These are phyloP conservation scores for Malus orientalis DNA, from an alignment of 306 rosid species.

Conservation along the genomic window DNA sequence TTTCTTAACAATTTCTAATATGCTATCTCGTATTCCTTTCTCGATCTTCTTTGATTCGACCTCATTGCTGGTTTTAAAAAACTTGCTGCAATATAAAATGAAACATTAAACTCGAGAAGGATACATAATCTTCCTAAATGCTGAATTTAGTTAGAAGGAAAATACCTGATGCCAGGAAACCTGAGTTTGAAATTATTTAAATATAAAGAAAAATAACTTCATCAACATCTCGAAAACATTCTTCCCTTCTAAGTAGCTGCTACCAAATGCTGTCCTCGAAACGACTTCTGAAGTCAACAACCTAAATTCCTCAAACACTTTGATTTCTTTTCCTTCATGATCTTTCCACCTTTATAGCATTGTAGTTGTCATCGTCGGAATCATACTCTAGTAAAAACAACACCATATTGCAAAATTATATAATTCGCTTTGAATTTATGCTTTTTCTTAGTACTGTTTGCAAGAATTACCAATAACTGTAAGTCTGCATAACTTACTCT, in stretches of 20 bases:
- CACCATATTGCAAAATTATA: neutral
- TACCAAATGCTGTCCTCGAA: constrained; percentile 14
- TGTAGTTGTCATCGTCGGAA: constrained; percentile 7
- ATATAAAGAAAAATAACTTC: neutral
- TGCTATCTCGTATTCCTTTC: neutral
- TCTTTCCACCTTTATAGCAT: constrained; percentile 20
- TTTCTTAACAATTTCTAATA: constrained; percentile 1
- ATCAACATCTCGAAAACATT: constrained; percentile 11
- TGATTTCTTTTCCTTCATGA: constrained; percentile 15
- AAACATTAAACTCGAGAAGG: neutral
- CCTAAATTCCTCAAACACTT: constrained; percentile 15
- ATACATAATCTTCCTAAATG: neutral
- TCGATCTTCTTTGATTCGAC: constrained; percentile 1
- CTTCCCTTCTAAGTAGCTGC: constrained; percentile 26
- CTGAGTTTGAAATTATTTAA: neutral
- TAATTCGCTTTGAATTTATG: neutral
- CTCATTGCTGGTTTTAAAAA: constrained; percentile 2
- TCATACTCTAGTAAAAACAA: constrained; percentile 1
- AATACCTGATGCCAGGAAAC: constrained; percentile 19
- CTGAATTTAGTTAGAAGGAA: neutral
- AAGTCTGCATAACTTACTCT: constrained; percentile 1
- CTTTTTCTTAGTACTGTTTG: neutral
- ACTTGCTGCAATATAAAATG: neutral
- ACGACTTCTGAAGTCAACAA: constrained; percentile 20
- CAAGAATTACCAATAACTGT: neutral